phyloP scores from a whole-genome alignment of 2,329 filamentous ascomycete species.

The Aspergillus thermomutatus region DNA sequence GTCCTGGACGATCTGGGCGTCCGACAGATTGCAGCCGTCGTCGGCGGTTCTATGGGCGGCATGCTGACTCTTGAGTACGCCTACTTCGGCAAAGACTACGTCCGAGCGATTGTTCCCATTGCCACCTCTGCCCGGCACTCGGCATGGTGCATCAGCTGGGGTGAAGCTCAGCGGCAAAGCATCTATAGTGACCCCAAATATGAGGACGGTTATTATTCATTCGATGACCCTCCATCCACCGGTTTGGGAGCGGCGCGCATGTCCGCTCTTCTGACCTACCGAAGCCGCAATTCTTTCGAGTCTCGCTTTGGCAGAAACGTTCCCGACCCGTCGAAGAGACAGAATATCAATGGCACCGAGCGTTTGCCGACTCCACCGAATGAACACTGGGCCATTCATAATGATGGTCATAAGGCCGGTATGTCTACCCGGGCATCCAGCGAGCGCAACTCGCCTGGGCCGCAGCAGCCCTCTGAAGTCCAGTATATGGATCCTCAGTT shows the following conservation, averaged over 20 bases:
- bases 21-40: conserved; percentile 51
- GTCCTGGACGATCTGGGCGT: conserved; percentile 55
- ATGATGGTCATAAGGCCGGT: conserved; percentile 70
- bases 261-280: conserved; percentile 92
- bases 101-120: conserved; percentile 53
- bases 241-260: conserved; percentile 93
- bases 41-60: conserved; percentile 58
- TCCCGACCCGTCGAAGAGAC: conserved; percentile 76
- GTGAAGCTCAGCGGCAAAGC: conserved; percentile 56
- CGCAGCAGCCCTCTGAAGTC: conserved; percentile 25
- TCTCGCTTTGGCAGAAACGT: conserved; percentile 90
- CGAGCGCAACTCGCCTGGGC: conserved; percentile 26
- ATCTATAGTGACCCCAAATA: conserved; percentile 99
- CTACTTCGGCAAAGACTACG: conserved; percentile 68
- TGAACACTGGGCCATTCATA: conserved; percentile 77
- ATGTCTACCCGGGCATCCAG: conserved; percentile 50
- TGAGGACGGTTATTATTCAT: conserved; percentile 91
- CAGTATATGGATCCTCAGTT: conserved; percentile 65
- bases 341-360: conserved; percentile 72
- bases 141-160: conserved; percentile 59
- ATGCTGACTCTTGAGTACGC: conserved; percentile 58
- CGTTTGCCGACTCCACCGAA: conserved; percentile 60
- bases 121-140: conserved; percentile 56
- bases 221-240: conserved; percentile 78
- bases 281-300: conserved; percentile 96